These are phyloP conservation scores for Cupressus sempervirens DNA, from an alignment of 75 land plant species.

Conservation along the genomic window DNA sequence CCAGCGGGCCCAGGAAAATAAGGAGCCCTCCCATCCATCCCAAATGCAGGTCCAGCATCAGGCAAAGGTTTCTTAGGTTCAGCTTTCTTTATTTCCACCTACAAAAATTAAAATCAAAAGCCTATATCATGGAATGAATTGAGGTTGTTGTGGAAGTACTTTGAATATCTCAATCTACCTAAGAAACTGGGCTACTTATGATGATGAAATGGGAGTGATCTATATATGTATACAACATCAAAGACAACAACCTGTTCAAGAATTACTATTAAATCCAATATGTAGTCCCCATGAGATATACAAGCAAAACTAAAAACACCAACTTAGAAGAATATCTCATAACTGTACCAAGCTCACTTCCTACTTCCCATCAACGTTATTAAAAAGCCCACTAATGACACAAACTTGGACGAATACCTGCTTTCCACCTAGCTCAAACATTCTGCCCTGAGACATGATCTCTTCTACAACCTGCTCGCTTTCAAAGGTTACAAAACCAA, in stretches of 20 bases:
- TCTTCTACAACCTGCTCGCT: slow-evolving; percentile 73
- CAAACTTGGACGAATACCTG: slow-evolving; percentile 34
- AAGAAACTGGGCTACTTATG: not conserved
- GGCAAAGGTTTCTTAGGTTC: slow-evolving; percentile 49
- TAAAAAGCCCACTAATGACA: not conserved
- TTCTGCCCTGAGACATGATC: slow-evolving; percentile 50
- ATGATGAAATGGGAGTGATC: not conserved
- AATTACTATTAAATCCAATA: not conserved
- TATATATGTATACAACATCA: not conserved
- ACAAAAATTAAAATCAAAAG: slow-evolving; percentile 12
- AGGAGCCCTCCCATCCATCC: slow-evolving; percentile 9
- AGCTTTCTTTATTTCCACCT: slow-evolving; percentile 89
- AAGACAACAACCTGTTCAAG: not conserved
- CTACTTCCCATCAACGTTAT: not conserved
- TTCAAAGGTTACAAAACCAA: slow-evolving; percentile 83
- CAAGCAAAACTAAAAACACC: not conserved
- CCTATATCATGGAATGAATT: not conserved
- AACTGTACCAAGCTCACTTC: not conserved
- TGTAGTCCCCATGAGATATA: not conserved
- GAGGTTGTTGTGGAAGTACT: not conserved
- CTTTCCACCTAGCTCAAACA: slow-evolving; percentile 73
- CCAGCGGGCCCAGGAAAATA: slow-evolving; percentile 3
- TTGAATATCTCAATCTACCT: not conserved
- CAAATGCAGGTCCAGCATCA: slow-evolving; percentile 10
- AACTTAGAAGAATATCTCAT: slow-evolving; percentile 27